Conservation (phyloP, 495 filamentous ascomycete genomes). For the Thermothielavioides terrestris region DNA sequence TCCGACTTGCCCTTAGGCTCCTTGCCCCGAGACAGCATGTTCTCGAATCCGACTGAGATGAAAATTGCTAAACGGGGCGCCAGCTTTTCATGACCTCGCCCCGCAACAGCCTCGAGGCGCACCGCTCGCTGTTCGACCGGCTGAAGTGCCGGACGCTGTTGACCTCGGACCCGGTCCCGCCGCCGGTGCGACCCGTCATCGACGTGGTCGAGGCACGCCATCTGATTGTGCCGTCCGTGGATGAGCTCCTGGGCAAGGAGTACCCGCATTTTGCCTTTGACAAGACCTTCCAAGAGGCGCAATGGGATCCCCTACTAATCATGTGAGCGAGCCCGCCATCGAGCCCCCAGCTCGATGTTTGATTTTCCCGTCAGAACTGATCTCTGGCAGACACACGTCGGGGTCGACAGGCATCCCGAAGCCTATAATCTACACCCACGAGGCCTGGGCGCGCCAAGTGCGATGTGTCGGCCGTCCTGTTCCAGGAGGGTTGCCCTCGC, state of each 20-base stretch:
- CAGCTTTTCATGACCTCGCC: conserved; percentile 16
- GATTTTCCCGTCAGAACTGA: too few relatives aligned
- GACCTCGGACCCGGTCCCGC: conserved; percentile 1
- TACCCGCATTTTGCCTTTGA: conserved; percentile 23
- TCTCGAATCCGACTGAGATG: too few relatives aligned
- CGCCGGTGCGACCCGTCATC: neutral
- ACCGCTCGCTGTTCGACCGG: conserved; percentile 5
- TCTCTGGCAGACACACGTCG: conserved; percentile 31
- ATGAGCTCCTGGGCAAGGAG: conserved; percentile 18
- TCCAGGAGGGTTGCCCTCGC: conserved; percentile 5
- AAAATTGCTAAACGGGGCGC: too few relatives aligned
- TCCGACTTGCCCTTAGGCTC: too few relatives aligned
- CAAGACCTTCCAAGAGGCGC: conserved; percentile 28
- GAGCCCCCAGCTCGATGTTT: too few relatives aligned
- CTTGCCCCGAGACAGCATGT: too few relatives aligned
- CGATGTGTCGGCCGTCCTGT: too few relatives aligned
- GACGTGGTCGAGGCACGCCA: neutral
- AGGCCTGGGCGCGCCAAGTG: conserved; percentile 6
- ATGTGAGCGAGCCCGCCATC: conserved; percentile 6
- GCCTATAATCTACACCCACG: conserved; percentile 29
- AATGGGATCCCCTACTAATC: conserved; percentile 15
- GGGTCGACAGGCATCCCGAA: conserved; percentile 41
- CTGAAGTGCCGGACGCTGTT: conserved; percentile 9
- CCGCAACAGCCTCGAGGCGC: conserved; percentile 18
- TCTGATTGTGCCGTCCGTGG: conserved; percentile 21